These are phyloP conservation scores for Babesia gibsoni DNA, from an alignment of 169 alveolate genomes.

Conservation along the genomic window DNA sequence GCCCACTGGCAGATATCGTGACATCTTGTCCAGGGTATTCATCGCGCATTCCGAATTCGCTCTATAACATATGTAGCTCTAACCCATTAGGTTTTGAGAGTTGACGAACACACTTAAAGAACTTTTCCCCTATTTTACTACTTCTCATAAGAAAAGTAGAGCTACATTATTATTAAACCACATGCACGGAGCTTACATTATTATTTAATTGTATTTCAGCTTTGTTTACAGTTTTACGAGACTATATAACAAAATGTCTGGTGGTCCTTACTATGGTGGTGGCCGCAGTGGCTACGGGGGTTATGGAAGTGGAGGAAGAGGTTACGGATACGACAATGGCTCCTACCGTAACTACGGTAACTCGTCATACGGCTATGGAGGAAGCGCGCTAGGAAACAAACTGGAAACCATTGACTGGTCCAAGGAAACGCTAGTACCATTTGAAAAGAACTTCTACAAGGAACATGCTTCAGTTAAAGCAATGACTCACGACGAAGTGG, in stretches of 20 bases:
- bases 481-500: slow-evolving; percentile 81
- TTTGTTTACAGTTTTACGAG: too few relatives aligned
- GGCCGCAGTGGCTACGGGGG: slow-evolving; percentile 15
- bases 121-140: too few relatives aligned
- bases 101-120: too few relatives aligned
- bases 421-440: slow-evolving; percentile 78
- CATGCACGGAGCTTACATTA: too few relatives aligned
- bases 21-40: background rate
- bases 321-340: background rate
- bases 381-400: slow-evolving; percentile 70
- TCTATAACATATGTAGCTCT: slow-evolving; percentile 27
- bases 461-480: slow-evolving; percentile 86
- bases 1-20: background rate
- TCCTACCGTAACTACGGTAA: slow-evolving; percentile 20
- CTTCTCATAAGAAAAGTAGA: too few relatives aligned
- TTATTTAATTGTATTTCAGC: too few relatives aligned
- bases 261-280: slow-evolving; percentile 14
- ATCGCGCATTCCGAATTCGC: slow-evolving; percentile 25
- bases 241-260: slow-evolving; percentile 27
- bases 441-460: slow-evolving; percentile 90
- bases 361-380: slow-evolving; percentile 10
- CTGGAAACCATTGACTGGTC: slow-evolving; percentile 84
- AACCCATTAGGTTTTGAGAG: too few relatives aligned
- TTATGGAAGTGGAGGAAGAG: slow-evolving; percentile 1
- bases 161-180: too few relatives aligned